A percentile compares a stretch with the other conserved stretches of the same genome.
These are phyloP conservation scores for Nigrospora oryzae DNA, from an alignment of 2,329 filamentous ascomycete species.

Conservation along the genomic window DNA sequence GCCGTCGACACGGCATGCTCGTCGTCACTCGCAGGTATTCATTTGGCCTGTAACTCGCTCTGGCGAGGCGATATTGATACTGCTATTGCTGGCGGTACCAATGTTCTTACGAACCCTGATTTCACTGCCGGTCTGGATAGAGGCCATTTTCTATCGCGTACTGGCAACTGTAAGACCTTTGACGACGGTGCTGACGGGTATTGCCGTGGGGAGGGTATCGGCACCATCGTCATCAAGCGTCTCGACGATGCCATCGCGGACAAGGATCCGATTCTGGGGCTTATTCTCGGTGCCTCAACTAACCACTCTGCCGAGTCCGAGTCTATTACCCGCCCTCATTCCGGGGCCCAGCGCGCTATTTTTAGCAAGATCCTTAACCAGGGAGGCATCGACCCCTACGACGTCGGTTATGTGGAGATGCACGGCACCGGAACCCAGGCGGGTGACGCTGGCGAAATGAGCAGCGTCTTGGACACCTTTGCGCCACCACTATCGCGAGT, in stretches of 20 bases:
- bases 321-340: conserved; percentile 54
- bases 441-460: conserved; percentile 59
- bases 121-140: conserved; percentile 53
- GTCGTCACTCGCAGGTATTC: conserved; percentile 13
- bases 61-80: conserved; percentile 56
- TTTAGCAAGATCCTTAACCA: conserved; percentile 49
- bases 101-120: conserved; percentile 57
- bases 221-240: conserved; percentile 10
- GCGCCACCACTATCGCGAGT: conserved; percentile 28
- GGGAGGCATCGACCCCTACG: conserved; percentile 41
- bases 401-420: conserved; percentile 59
- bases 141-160: conserved; percentile 50
- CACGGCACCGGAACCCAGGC: conserved; percentile 65
- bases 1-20: conserved; percentile 22
- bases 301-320: conserved; percentile 55
- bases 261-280: conserved; percentile 34
- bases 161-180: conserved; percentile 34
- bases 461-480: conserved; percentile 50
- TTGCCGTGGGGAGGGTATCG: conserved; percentile 13
- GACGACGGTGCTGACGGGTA: conserved; percentile 39
- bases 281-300: conserved; percentile 50
- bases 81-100: conserved; percentile 54
- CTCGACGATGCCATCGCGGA: conserved; percentile 11
- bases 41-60: conserved; percentile 43
- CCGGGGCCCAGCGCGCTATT: conserved; percentile 19